Evolutionary conservation across 495 filamentous ascomycete genomes (phyloP).

Genomic region (Penicillium cosmopolitanum): DNA sequence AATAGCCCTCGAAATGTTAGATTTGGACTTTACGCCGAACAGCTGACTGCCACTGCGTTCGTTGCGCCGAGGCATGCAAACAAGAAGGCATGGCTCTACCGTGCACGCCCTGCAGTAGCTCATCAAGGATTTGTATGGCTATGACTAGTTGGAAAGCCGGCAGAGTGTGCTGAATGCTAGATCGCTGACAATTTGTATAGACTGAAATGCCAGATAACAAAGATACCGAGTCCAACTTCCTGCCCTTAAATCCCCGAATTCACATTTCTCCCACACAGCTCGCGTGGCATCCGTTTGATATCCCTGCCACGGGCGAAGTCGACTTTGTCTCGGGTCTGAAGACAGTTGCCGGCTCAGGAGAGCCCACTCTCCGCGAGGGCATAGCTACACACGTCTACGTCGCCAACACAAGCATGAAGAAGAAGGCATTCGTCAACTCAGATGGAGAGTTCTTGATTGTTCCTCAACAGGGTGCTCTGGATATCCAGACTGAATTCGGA

Average conservation of each 20-base stretch:
- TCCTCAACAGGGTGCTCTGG: constrained; percentile 50
- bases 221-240: constrained; percentile 50
- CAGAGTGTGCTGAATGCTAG: background rate
- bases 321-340: constrained; percentile 53
- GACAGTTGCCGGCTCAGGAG: constrained; percentile 53
- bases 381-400: constrained; percentile 51
- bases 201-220: constrained; percentile 52
- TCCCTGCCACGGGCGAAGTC: constrained; percentile 38
- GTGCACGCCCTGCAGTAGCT: constrained; percentile 51
- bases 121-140: constrained; percentile 54
- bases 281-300: constrained; percentile 53
- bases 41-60: constrained; percentile 52
- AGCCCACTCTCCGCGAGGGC: constrained; percentile 53
- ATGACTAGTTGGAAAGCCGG: background rate
- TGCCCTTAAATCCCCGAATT: constrained; percentile 54
- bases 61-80: constrained; percentile 51
- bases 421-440: constrained; percentile 52
- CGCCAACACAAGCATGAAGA: constrained; percentile 50
- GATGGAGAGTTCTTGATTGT: constrained; percentile 55
- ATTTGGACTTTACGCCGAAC: constrained; percentile 52
- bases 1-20: constrained; percentile 51
- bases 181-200: constrained; percentile 25
- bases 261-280: constrained; percentile 63
- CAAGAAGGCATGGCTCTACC: constrained; percentile 55
- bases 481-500: constrained; percentile 56